Conservation (phyloP, 352 stramenopile species). For the Phytophthora lateralis region DNA sequence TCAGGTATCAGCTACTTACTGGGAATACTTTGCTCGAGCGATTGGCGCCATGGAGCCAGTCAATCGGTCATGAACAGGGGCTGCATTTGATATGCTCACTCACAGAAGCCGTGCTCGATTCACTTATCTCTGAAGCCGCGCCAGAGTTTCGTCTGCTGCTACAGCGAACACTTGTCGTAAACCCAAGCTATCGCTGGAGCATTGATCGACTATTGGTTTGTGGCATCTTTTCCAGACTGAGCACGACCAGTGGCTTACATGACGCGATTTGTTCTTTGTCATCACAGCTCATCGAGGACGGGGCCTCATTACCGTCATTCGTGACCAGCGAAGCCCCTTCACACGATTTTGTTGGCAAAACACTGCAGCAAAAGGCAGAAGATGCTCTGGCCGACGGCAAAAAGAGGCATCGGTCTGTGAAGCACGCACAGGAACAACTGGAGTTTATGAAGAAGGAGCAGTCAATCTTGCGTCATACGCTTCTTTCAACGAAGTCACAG, state of each 20-base stretch:
- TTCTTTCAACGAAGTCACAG: slow-evolving; percentile 56
- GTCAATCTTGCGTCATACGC: slow-evolving; percentile 41
- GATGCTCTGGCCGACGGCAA: slow-evolving; percentile 36
- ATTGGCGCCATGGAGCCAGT: slow-evolving; percentile 54
- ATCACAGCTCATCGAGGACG: slow-evolving; percentile 15
- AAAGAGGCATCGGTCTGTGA: slow-evolving; percentile 40
- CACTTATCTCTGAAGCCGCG: slow-evolving; percentile 38
- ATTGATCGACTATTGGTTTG: slow-evolving; percentile 53
- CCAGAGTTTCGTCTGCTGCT: slow-evolving; percentile 47
- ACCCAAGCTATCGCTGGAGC: slow-evolving; percentile 54
- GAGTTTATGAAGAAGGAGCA: slow-evolving; percentile 73
- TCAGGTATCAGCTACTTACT: slow-evolving; percentile 59
- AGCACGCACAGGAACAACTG: slow-evolving; percentile 65
- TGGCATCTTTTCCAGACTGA: neutral
- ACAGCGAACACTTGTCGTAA: slow-evolving; percentile 47
- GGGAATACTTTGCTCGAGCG: slow-evolving; percentile 45
- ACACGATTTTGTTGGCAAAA: slow-evolving; percentile 23
- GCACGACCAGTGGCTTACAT: neutral
- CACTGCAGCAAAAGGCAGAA: slow-evolving; percentile 32
- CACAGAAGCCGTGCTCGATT: slow-evolving; percentile 50
- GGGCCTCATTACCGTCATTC: slow-evolving; percentile 1
- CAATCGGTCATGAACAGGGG: slow-evolving; percentile 38
- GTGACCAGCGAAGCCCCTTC: slow-evolving; percentile 21
- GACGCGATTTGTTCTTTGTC: neutral
- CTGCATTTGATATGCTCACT: slow-evolving; percentile 66